Conservation (phyloP, 2,329 filamentous ascomycete genomes). For the Trichophyton schoenleinii region DNA sequence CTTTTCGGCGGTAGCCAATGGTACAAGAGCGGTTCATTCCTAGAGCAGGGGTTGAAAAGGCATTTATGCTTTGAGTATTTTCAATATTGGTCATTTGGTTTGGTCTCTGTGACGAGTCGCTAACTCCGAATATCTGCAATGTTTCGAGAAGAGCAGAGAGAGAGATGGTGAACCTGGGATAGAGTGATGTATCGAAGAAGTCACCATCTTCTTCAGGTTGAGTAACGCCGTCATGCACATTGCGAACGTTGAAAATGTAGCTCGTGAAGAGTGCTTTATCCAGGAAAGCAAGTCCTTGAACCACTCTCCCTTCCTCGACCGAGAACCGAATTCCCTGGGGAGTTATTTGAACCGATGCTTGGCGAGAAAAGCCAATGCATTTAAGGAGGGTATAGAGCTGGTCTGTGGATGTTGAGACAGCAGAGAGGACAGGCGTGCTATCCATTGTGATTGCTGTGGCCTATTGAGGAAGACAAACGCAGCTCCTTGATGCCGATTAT, state of each 20-base stretch:
- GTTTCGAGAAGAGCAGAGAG: slow-evolving; percentile 81
- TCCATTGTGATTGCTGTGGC: slow-evolving; percentile 8
- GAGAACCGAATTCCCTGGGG: slow-evolving; percentile 76
- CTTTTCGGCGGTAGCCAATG: slow-evolving; percentile 61
- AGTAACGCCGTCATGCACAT: slow-evolving; percentile 14
- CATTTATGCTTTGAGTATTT: slow-evolving; percentile 43
- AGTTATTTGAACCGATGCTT: slow-evolving; percentile 60
- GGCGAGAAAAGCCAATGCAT: slow-evolving; percentile 49
- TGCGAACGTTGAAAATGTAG: slow-evolving; percentile 53
- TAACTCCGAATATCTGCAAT: slow-evolving; percentile 83
- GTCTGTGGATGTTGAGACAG: slow-evolving; percentile 49
- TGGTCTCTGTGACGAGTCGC: slow-evolving; percentile 39
- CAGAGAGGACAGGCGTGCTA: slow-evolving; percentile 38
- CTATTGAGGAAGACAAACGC: neutral
- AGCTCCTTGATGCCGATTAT: neutral
- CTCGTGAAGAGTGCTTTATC: slow-evolving; percentile 80
- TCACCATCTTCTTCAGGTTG: slow-evolving; percentile 30
- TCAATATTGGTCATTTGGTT: slow-evolving; percentile 22
- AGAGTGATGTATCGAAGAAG: slow-evolving; percentile 24
- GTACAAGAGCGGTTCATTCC: slow-evolving; percentile 79
- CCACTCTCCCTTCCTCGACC: slow-evolving; percentile 74
- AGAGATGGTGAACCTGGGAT: slow-evolving; percentile 73
- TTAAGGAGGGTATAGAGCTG: slow-evolving; percentile 49
- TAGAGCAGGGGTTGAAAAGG: slow-evolving; percentile 71
- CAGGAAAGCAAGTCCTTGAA: slow-evolving; percentile 82